phyloP scores from a whole-genome alignment of 2,329 filamentous ascomycete species.

The Sporothrix pseudoabietina region DNA sequence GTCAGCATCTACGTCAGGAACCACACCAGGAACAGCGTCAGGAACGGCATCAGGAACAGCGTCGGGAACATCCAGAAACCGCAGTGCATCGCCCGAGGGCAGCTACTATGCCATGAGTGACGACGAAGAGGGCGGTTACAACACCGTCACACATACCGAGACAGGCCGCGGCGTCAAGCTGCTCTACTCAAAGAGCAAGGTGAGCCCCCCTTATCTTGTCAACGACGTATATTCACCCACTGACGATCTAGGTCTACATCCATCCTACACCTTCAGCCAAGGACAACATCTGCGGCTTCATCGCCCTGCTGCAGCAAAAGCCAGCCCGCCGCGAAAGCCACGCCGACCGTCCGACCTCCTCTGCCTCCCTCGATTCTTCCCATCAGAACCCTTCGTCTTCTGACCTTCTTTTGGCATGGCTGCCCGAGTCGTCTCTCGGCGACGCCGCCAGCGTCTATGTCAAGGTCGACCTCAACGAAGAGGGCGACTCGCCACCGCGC shows the following conservation, averaged over 20 bases:
- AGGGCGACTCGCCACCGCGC: constrained; percentile 70
- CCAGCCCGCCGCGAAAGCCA: constrained; percentile 44
- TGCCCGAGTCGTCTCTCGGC: constrained; percentile 85
- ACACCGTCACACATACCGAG: constrained; percentile 81
- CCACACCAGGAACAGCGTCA: background rate
- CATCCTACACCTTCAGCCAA: constrained; percentile 90
- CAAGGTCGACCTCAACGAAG: constrained; percentile 80
- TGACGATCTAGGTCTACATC: constrained; percentile 74
- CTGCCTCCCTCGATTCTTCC: constrained; percentile 46
- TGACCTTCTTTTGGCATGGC: constrained; percentile 86
- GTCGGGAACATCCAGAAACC: constrained; percentile 33
- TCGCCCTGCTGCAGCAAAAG: constrained; percentile 92
- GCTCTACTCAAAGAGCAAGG: constrained; percentile 95
- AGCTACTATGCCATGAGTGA: constrained; percentile 97
- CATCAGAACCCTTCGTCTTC: constrained; percentile 55
- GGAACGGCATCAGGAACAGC: background rate
- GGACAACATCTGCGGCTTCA: constrained; percentile 93
- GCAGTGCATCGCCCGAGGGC: constrained; percentile 70
- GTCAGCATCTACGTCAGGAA: background rate
- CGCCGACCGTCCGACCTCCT: constrained; percentile 47
- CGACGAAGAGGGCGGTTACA: constrained; percentile 92
- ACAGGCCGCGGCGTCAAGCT: constrained; percentile 86
- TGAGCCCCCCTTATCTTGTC: constrained; percentile 43
- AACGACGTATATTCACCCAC: background rate
- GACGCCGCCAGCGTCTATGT: constrained; percentile 87